Percentiles rank a stretch among this genome's conserved stretches.
phyloP scores from a whole-genome alignment of 1,284 basidiomycete genomes.

The Ustilago tritici region DNA sequence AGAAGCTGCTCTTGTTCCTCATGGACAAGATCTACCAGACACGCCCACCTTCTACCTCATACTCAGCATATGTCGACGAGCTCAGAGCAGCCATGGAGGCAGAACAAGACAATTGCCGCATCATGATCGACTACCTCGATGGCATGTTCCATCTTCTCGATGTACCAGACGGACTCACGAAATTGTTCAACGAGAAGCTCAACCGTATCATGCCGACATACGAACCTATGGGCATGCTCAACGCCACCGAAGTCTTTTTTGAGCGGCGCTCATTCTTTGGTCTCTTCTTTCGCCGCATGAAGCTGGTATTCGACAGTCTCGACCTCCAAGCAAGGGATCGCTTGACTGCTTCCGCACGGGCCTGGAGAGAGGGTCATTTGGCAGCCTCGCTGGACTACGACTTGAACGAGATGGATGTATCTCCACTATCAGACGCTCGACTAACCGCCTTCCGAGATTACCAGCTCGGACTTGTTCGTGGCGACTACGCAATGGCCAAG shows the following conservation, averaged over 20 bases:
- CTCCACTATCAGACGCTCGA: slow-evolving; percentile 21
- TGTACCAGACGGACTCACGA: slow-evolving; percentile 46
- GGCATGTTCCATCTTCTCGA: slow-evolving; percentile 43
- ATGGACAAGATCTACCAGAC: slow-evolving; percentile 52
- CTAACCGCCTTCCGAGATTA: slow-evolving; percentile 37
- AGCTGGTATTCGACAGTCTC: slow-evolving; percentile 48
- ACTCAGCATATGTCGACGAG: slow-evolving; percentile 25
- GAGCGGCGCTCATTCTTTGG: slow-evolving; percentile 53
- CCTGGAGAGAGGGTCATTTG: slow-evolving; percentile 28
- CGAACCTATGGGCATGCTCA: slow-evolving; percentile 41
- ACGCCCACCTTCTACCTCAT: slow-evolving; percentile 15
- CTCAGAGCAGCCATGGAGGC: slow-evolving; percentile 19
- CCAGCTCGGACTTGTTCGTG: slow-evolving; percentile 41
- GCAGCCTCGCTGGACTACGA: background rate
- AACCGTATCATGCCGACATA: slow-evolving; percentile 46
- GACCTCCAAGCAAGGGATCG: slow-evolving; percentile 42
- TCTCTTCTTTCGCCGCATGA: slow-evolving; percentile 46
- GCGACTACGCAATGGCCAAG: slow-evolving; percentile 44
- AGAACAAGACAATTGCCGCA: slow-evolving; percentile 29
- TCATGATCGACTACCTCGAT: slow-evolving; percentile 41
- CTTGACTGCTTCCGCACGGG: slow-evolving; percentile 25
- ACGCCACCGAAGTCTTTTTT: slow-evolving; percentile 39
- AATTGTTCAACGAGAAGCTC: slow-evolving; percentile 50
- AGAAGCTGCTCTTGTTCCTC: slow-evolving; percentile 39
- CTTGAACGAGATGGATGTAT: background rate